phyloP scores from a whole-genome alignment of 257 asterid genomes.

The Gentiana macrophylla region DNA sequence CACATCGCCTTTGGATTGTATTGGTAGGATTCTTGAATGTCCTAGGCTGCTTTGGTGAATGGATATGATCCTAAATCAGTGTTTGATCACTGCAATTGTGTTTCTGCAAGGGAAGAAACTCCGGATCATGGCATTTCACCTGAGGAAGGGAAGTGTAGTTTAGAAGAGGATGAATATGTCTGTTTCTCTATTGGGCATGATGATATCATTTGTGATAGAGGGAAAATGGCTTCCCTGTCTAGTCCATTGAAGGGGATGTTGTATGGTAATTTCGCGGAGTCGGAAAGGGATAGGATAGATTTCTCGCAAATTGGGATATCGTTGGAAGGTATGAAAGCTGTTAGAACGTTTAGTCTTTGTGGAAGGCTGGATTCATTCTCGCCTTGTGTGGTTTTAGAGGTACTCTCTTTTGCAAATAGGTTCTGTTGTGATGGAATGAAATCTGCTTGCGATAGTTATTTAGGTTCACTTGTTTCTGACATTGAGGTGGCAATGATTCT shows the following conservation, averaged over 20 bases:
- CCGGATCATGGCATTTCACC: conserved; percentile 9
- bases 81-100: conserved; percentile 31
- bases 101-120: not conserved
- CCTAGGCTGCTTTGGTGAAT: conserved; percentile 28
- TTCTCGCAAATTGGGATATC: conserved; percentile 36
- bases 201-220: conserved; percentile 25
- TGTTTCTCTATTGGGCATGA: conserved; percentile 29
- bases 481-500: conserved; percentile 37
- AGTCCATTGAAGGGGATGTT: conserved; percentile 33
- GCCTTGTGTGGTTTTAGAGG: conserved; percentile 27
- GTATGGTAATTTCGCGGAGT: conserved; percentile 34
- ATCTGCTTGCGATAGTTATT: conserved; percentile 32
- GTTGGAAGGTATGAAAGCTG: conserved; percentile 30
- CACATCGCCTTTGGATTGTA: conserved; percentile 35
- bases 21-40: conserved; percentile 46
- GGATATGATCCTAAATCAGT: conserved; percentile 34
- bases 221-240: conserved; percentile 40
- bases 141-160: conserved; percentile 7
- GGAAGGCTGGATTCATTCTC: conserved; percentile 22
- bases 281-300: conserved; percentile 28
- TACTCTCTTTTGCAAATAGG: conserved; percentile 38
- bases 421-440: conserved; percentile 44
- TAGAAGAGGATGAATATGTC: conserved; percentile 19
- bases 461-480: conserved; percentile 30
- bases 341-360: conserved; percentile 23